A percentile compares a stretch with the other conserved stretches of the same genome.
Conservation (phyloP, 2,329 filamentous ascomycete species). For the Diaporthe vaccinii region DNA sequence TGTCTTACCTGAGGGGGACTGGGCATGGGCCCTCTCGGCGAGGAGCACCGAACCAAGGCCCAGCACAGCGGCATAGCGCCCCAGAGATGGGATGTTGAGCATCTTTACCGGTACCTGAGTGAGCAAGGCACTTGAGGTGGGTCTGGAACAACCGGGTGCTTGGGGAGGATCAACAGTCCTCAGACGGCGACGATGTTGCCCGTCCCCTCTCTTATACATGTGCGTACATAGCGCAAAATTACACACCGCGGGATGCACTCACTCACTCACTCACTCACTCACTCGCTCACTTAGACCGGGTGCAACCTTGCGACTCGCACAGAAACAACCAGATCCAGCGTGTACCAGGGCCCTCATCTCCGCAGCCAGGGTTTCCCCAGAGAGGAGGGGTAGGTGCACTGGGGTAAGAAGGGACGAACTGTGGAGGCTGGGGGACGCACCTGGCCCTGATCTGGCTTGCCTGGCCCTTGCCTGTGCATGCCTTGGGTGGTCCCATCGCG, state of each 20-base stretch:
- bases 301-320: background rate
- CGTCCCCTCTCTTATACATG: background rate
- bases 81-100: conserved; percentile 22
- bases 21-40: background rate
- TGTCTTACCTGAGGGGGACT: conserved; percentile 15
- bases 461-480: background rate
- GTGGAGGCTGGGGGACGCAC: conserved; percentile 12
- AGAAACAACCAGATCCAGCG: background rate
- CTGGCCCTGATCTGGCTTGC: background rate
- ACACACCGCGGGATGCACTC: background rate
- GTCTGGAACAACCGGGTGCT: conserved; percentile 1
- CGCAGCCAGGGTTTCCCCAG: conserved; percentile 27
- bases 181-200: background rate
- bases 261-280: background rate
- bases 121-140: conserved; percentile 17
- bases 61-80: conserved; percentile 12
- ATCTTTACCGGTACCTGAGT: conserved; percentile 12
- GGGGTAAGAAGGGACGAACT: conserved; percentile 4
- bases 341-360: conserved; percentile 21
- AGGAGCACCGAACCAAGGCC: conserved; percentile 23
- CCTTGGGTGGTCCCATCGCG: conserved; percentile 6
- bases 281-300: background rate
- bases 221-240: background rate
- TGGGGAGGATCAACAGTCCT: background rate
- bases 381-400: conserved; percentile 18